Percentiles rank a stretch among this genome's conserved stretches.
Conservation (phyloP, 73 alveolate species). For the Paramecium caudatum region DNA sequence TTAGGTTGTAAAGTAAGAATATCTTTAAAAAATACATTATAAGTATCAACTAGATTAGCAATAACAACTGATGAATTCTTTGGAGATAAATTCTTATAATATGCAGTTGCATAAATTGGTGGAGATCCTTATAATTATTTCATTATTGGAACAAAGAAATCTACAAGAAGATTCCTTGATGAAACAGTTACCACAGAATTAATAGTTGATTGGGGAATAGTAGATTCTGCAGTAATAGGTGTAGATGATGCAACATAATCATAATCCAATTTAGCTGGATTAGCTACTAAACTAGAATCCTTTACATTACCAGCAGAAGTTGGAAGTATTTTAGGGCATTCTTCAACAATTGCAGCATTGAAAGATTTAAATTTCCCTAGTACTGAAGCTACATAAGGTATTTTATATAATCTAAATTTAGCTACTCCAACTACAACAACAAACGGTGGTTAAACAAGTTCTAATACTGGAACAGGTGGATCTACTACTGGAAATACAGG, state of each 20-base stretch:
- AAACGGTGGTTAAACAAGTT: background rate
- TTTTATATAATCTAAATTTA: background rate
- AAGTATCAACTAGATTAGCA: conserved; percentile 54
- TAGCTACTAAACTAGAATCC: conserved; percentile 8
- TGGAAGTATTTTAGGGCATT: conserved; percentile 13
- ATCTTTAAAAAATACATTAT: background rate
- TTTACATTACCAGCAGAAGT: conserved; percentile 4
- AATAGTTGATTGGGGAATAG: conserved; percentile 44
- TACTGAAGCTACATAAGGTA: background rate
- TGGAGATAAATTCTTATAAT: conserved; percentile 35
- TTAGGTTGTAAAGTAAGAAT: conserved; percentile 63
- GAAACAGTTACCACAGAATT: background rate
- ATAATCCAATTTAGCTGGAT: background rate
- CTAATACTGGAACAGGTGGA: background rate
- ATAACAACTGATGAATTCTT: conserved; percentile 48
- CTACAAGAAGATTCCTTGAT: conserved; percentile 49
- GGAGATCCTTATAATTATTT: conserved; percentile 71
- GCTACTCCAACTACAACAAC: background rate
- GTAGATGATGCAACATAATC: background rate
- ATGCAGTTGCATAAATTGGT: conserved; percentile 56
- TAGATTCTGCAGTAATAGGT: conserved; percentile 42
- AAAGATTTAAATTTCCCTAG: conserved; percentile 9
- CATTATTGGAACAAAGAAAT: conserved; percentile 8
- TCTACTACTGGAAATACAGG: background rate
- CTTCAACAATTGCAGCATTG: background rate